Percentiles rank a stretch among this genome's conserved stretches.
phyloP scores from a whole-genome alignment of 768 basidiomycete species.

The Kwoniella sp. region DNA sequence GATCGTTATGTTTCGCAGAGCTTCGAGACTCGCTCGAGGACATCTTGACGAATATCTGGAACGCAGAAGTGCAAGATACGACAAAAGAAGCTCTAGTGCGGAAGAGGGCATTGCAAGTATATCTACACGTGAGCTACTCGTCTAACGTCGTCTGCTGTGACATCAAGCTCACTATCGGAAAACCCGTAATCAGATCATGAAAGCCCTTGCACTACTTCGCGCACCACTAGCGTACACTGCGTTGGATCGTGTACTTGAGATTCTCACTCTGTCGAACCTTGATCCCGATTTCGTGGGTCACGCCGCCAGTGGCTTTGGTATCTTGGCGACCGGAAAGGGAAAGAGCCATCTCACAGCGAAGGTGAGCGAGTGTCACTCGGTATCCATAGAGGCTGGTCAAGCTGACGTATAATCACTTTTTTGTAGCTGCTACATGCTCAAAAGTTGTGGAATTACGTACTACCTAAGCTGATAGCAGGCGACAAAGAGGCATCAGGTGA shows the following conservation, averaged over 20 bases:
- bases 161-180: too few species aligned
- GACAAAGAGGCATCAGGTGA: constrained; percentile 64
- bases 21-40: constrained; percentile 30
- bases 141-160: too few species aligned
- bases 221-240: constrained; percentile 65
- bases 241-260: constrained; percentile 67
- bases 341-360: constrained; percentile 79
- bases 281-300: constrained; percentile 69
- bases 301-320: constrained; percentile 75
- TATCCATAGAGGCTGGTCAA: too few species aligned
- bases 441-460: constrained; percentile 66
- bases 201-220: constrained; percentile 75
- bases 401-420: too few species aligned
- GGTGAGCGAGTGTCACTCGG: too few species aligned
- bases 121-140: constrained; percentile 32
- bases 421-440: constrained; percentile 54
- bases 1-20: constrained; percentile 11
- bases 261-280: constrained; percentile 60
- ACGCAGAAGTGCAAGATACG: constrained; percentile 48
- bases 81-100: constrained; percentile 23
- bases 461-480: constrained; percentile 74
- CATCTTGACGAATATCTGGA: constrained; percentile 39
- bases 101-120: constrained; percentile 42
- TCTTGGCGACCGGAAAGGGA: constrained; percentile 61
- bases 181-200: constrained; percentile 77